Evolutionary conservation across 1,139 yeast species (phyloP), one percentile per base, ranked within the genome.

Genomic region (Waltiozyma sp.): DNA sequence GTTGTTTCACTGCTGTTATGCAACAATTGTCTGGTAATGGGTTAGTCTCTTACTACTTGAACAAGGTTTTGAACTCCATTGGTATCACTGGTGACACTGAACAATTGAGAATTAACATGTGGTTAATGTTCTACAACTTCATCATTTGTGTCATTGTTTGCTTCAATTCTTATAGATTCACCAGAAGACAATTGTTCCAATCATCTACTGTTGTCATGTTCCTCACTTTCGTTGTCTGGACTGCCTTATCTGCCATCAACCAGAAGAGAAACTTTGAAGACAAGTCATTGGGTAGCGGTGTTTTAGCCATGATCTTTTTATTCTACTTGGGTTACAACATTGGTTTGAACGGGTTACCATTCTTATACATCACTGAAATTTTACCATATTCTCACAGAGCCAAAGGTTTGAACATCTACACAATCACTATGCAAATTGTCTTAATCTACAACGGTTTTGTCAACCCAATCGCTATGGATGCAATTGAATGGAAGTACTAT

Each of bases 381-480:
- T 46, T 62, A 31, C 70, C 73, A 8, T 69, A 57, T 56, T 50
- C 57, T 21, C 50, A 58, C 23, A 57, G 68, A 46, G 56, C 64
- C 39, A 63, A 61, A 47, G 70, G 66, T 34, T 40, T 49, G 43
- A 53, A 42, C 40, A 48, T 56, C 13, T 50, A 58, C 51, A 57
- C 58, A 44, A 51, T 64, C 38, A 53, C 58, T 24, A 63, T 58
- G 45, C 61, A 63, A 39, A 43, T 52, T 34, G 52, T 55, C 18
- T 47, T 52, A 39, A 51, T 69, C 23, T 59, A 61, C 61, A 69
- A 68, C 45, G 67, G 74, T 38, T 76, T 69, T 55, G 77, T 74
- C 44, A 75, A 74, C 53, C 75, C 80, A 8, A 66, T 76, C 51
- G 82, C 80, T 34, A 69, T 77, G 75, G 75, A 66, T 44, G 71